Percentiles rank a stretch among this genome's conserved stretches.
These are phyloP conservation scores for Claviceps maximensis DNA, from an alignment of 2,329 filamentous ascomycete genomes.

Conservation along the genomic window DNA sequence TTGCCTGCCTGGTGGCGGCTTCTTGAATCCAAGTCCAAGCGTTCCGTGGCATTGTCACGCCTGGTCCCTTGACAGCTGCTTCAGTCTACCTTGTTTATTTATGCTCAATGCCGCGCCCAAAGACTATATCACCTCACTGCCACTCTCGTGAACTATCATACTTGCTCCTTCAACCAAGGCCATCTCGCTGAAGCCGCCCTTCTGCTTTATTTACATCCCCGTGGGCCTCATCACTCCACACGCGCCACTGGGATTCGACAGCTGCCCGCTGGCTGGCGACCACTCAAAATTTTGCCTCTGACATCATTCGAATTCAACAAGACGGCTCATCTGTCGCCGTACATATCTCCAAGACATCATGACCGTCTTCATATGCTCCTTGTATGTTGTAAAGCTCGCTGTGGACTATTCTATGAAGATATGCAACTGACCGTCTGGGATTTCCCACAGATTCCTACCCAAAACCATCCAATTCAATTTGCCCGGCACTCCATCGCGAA, in stretches of 20 bases:
- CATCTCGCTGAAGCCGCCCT: neutral
- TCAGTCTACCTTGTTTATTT: conserved; percentile 1
- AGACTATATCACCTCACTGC: neutral
- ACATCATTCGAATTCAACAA: neutral
- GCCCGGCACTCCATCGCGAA: conserved; percentile 35
- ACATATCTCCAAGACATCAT: conserved; percentile 17
- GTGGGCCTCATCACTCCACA: neutral
- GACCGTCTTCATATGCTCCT: conserved; percentile 28
- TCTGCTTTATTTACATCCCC: neutral
- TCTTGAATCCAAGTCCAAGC: neutral
- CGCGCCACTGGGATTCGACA: neutral
- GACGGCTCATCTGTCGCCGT: neutral
- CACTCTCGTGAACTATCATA: neutral
- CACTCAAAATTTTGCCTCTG: neutral
- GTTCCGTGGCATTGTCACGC: neutral
- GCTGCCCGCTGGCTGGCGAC: neutral
- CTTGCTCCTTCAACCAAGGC: neutral
- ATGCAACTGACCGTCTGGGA: neutral
- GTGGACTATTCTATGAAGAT: neutral
- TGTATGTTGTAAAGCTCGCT: conserved; percentile 16
- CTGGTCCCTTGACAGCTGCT: neutral
- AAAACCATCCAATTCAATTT: conserved; percentile 83
- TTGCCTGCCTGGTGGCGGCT: neutral
- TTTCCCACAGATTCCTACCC: conserved; percentile 59
- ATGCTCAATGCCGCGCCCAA: neutral